Conservation (phyloP, 2,329 filamentous ascomycete genomes). For the Hypoxylon rubiginosum region DNA sequence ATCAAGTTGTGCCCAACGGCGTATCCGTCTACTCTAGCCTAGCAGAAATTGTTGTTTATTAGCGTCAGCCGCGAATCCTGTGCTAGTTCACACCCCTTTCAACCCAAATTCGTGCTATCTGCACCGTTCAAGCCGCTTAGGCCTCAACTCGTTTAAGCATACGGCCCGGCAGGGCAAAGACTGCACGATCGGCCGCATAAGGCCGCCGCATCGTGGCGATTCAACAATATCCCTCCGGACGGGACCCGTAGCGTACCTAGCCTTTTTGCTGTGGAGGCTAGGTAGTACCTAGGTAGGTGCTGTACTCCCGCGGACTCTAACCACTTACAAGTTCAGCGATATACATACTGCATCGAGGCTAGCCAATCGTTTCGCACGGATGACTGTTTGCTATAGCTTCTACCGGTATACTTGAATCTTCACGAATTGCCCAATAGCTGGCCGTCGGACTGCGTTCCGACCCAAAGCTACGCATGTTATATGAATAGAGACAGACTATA, state of each 20-base stretch:
- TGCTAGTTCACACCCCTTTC: background rate
- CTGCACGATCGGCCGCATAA: slow-evolving; percentile 35
- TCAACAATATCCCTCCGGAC: slow-evolving; percentile 6
- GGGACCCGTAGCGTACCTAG: slow-evolving; percentile 1
- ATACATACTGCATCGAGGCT: slow-evolving; percentile 29
- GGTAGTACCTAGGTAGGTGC: background rate
- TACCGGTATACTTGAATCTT: background rate
- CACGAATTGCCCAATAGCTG: slow-evolving; percentile 12
- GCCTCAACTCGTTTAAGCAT: slow-evolving; percentile 4
- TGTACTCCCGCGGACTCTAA: background rate
- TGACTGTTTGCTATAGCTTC: slow-evolving; percentile 15
- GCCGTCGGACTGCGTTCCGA: slow-evolving; percentile 4
- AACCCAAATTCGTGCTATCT: background rate
- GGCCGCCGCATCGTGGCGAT: slow-evolving; percentile 27
- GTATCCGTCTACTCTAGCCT: slow-evolving; percentile 19
- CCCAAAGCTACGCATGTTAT: background rate
- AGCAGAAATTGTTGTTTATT: slow-evolving; percentile 10
- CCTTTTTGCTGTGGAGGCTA: slow-evolving; percentile 5
- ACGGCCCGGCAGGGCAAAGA: slow-evolving; percentile 13
- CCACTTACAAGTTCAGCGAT: slow-evolving; percentile 4
- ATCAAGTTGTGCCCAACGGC: slow-evolving; percentile 23
- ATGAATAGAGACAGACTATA: slow-evolving; percentile 14
- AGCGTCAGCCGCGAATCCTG: slow-evolving; percentile 20
- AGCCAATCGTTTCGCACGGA: slow-evolving; percentile 12
- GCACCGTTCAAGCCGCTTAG: slow-evolving; percentile 5